A percentile compares a stretch with the other conserved stretches of the same genome.
phyloP scores from a whole-genome alignment of 306 rosid species.

The Quercus bicolor region DNA sequence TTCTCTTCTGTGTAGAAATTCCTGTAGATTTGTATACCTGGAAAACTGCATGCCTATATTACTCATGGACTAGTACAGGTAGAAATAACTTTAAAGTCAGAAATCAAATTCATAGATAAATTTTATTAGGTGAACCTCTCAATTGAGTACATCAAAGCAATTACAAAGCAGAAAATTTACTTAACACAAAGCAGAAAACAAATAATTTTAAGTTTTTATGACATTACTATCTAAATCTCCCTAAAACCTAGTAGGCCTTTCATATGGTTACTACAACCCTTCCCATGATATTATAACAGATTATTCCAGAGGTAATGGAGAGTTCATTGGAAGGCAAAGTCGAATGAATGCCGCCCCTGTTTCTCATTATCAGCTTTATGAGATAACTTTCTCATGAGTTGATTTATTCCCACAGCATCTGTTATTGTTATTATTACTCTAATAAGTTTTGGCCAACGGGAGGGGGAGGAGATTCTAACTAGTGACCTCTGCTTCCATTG shows the following conservation, averaged over 20 bases:
- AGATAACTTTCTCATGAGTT: neutral
- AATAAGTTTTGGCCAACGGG: too few species aligned
- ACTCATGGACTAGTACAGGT: neutral
- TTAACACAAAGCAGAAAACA: neutral
- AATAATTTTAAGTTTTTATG: neutral
- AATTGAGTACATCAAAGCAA: neutral
- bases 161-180: neutral
- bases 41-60: constrained; percentile 25
- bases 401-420: neutral
- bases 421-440: neutral
- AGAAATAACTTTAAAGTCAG: neutral
- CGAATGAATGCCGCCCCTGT: neutral
- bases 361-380: neutral
- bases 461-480: too few species aligned
- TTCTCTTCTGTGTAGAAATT: constrained; percentile 55
- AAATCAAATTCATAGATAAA: neutral
- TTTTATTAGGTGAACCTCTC: neutral
- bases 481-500: too few species aligned
- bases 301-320: neutral
- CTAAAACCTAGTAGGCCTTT: neutral
- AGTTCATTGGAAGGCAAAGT: neutral
- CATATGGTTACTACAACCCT: neutral
- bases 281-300: neutral
- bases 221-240: neutral
- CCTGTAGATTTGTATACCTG: constrained; percentile 63